Conservation (phyloP, 2,329 filamentous ascomycete species). For the Alternaria hordeiaustralica region DNA sequence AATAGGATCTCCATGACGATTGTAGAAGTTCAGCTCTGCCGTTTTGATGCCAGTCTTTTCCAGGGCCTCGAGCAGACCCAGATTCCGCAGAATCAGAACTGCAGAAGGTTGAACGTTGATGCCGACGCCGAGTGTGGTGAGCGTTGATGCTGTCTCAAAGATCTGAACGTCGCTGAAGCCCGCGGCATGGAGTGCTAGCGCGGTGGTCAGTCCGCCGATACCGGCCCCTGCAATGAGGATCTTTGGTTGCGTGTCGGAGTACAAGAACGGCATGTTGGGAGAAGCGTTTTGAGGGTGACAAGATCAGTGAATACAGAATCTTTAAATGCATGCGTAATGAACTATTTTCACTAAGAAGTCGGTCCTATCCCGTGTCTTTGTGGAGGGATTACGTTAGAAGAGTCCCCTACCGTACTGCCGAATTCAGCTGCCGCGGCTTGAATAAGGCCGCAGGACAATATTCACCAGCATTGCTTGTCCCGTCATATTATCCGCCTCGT, state of each 20-base stretch:
- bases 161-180: constrained; percentile 59
- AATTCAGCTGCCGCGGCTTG: constrained; percentile 11
- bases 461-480: background rate
- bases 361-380: background rate
- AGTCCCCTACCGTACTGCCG: constrained; percentile 3
- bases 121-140: constrained; percentile 54
- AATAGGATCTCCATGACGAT: constrained; percentile 53
- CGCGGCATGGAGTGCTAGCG: constrained; percentile 74
- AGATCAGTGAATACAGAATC: background rate
- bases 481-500: background rate
- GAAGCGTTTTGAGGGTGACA: background rate
- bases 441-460: background rate
- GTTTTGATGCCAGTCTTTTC: constrained; percentile 52
- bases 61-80: constrained; percentile 52
- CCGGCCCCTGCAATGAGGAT: constrained; percentile 56
- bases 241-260: constrained; percentile 29
- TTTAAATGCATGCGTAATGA: background rate
- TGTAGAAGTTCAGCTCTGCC: constrained; percentile 55
- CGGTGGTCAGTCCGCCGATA: constrained; percentile 76
- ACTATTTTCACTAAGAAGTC: background rate
- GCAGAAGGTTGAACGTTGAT: constrained; percentile 58
- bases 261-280: constrained; percentile 22
- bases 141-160: constrained; percentile 52
- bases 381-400: background rate
- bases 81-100: constrained; percentile 53